phyloP scores from a whole-genome alignment of 2,329 filamentous ascomycete genomes.

The Epichloe typhina region DNA sequence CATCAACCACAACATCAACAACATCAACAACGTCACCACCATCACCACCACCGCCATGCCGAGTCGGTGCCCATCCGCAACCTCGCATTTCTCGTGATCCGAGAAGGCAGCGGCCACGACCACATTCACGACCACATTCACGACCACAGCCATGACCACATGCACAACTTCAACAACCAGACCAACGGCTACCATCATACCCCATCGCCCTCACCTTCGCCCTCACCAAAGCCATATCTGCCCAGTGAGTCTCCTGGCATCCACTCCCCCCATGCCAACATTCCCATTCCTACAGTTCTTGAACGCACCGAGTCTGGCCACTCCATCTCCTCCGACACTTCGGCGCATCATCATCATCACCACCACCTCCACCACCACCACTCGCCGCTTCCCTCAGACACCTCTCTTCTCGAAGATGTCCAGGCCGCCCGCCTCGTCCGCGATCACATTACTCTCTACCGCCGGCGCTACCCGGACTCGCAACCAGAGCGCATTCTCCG shows the following conservation, averaged over 20 bases:
- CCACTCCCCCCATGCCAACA: background rate
- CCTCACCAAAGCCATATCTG: slow-evolving; percentile 9
- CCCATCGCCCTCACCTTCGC: slow-evolving; percentile 8
- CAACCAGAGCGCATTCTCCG: slow-evolving; percentile 44
- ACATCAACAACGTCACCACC: background rate
- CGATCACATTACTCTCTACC: slow-evolving; percentile 30
- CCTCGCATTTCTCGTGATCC: slow-evolving; percentile 25
- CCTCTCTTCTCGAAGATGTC: slow-evolving; percentile 20
- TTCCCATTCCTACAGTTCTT: slow-evolving; percentile 17
- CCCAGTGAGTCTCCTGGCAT: background rate
- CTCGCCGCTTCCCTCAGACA: slow-evolving; percentile 15
- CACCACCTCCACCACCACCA: slow-evolving; percentile 12
- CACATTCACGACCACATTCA: slow-evolving; percentile 4
- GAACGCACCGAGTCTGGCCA: slow-evolving; percentile 37
- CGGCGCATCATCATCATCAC: slow-evolving; percentile 14
- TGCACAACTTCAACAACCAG: background rate
- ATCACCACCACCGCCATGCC: background rate
- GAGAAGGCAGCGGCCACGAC: slow-evolving; percentile 16
- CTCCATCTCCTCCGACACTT: slow-evolving; percentile 30
- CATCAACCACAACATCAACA: background rate
- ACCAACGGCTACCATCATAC: slow-evolving; percentile 10
- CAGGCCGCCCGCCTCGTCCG: slow-evolving; percentile 36
- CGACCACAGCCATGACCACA: slow-evolving; percentile 2
- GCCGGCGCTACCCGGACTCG: slow-evolving; percentile 33
- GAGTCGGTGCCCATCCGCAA: slow-evolving; percentile 20